Conservation (phyloP, 2,329 filamentous ascomycete genomes). For the Neobulgaria alba region DNA sequence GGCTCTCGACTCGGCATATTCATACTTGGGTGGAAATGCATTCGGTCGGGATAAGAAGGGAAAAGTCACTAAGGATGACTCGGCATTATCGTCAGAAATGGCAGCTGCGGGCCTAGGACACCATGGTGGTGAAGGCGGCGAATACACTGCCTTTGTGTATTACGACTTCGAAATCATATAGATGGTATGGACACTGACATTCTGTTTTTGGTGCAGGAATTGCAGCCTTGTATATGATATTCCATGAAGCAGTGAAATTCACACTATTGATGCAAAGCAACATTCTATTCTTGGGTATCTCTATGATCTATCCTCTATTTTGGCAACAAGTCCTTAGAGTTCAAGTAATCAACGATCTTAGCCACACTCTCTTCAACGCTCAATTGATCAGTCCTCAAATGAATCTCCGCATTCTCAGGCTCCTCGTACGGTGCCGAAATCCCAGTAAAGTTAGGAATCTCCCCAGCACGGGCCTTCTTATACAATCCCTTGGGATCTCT, state of each 20-base stretch:
- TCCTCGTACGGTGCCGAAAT: slow-evolving; percentile 93
- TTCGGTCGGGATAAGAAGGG: slow-evolving; percentile 92
- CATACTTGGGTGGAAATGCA: slow-evolving; percentile 89
- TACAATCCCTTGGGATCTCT: slow-evolving; percentile 96
- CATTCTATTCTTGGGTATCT: slow-evolving; percentile 1
- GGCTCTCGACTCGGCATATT: slow-evolving; percentile 76
- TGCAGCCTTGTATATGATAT: slow-evolving; percentile 16
- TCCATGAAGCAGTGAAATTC: slow-evolving; percentile 6
- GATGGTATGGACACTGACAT: slow-evolving; percentile 8
- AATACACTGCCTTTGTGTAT: slow-evolving; percentile 95
- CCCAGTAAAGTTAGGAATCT: slow-evolving; percentile 96
- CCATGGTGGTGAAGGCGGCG: slow-evolving; percentile 59
- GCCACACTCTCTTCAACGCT: slow-evolving; percentile 82
- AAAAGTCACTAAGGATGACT: slow-evolving; percentile 82
- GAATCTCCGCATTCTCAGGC: slow-evolving; percentile 76
- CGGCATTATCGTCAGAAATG: slow-evolving; percentile 70
- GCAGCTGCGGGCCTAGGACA: slow-evolving; percentile 59
- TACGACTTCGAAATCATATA: slow-evolving; percentile 77
- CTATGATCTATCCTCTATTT: slow-evolving; percentile 10
- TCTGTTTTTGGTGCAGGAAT: slow-evolving; percentile 15
- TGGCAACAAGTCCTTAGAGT: slow-evolving; percentile 54
- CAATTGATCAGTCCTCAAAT: slow-evolving; percentile 72
- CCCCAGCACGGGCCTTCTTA: slow-evolving; percentile 87
- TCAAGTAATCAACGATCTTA: slow-evolving; percentile 73
- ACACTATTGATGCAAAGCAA: not conserved